Evolutionary conservation across 192 early-diverging fungal genomes (phyloP).

Genomic region (Pecoramyces ruminantium): DNA sequence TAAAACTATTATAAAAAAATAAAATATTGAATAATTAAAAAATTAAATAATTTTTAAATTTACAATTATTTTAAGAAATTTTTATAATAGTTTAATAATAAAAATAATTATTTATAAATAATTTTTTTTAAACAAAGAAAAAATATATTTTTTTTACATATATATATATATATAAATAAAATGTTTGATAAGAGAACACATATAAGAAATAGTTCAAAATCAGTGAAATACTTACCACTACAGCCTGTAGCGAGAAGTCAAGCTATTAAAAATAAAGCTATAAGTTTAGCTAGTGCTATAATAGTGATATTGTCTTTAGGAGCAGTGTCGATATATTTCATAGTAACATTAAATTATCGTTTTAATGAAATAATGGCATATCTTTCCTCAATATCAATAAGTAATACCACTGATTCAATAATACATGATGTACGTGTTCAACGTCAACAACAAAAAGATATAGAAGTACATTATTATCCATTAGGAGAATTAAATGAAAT

Average conservation of each 20-base stretch:
- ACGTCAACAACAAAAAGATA: background rate
- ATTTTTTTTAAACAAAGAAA: too few species aligned
- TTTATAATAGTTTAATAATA: too few species aligned
- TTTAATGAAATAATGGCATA: background rate
- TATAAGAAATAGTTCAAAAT: too few species aligned
- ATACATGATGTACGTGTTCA: background rate
- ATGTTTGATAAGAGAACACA: too few species aligned
- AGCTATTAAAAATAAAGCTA: background rate
- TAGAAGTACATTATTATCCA: background rate
- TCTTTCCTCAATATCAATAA: background rate
- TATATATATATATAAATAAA: too few species aligned
- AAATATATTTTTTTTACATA: too few species aligned
- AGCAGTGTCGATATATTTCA: background rate
- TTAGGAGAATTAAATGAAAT: background rate
- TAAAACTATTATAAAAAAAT: too few species aligned
- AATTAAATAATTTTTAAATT: too few species aligned
- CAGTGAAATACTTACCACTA: background rate
- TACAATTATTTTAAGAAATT: too few species aligned
- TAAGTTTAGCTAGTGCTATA: background rate
- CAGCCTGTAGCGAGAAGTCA: background rate
- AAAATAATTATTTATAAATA: too few species aligned
- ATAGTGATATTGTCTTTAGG: background rate
- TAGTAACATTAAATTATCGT: background rate
- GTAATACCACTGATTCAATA: background rate
- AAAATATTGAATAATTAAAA: too few species aligned